Evolutionary conservation across 257 asterid species (phyloP), one percentile per base, ranked within the genome.

Genomic region (Salvia miltiorrhiza): DNA sequence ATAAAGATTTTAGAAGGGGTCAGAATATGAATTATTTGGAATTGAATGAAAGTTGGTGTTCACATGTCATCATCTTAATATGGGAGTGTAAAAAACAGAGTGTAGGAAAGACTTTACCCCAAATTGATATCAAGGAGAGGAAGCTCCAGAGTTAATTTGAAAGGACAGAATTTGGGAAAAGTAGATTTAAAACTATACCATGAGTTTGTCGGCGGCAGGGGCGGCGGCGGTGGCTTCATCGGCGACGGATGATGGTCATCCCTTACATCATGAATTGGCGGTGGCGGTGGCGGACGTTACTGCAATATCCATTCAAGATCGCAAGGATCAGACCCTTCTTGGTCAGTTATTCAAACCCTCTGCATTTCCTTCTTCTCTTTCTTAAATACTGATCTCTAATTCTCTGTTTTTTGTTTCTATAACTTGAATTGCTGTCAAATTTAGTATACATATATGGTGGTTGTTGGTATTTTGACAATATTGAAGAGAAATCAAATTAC

Each of bases 251-350:
- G 96, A 87, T 12, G 88, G 84, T 24, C 78, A 75, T 65, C 82
- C 82, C 52, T 73, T 85, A 47, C 84, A 52, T 23, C 66, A 74
- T 17, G 81, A 76, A 35, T 39, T 69, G 74, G 77, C 60, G n/a
- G 40, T 63, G 64, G 89, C 68, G 63, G 77, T 47, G 55, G 67
- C 77, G 16, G 91, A 76, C 59, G 19, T 65, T 5, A 76, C 79
- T 62, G 72, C 79, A 30, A 83, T 82, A 74, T 80, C 90, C 70
- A 59, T 82, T 73, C 95, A 81, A 71, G 93, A 90, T 65, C 88
- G 93, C 78, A 90, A 85, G 69, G 88, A 87, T 20, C 89, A 86
- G 74, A 87, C 91, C 26, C 63, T 85, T 64, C 69, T 66, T 37
- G 91, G 95, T 86, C 69, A 56, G 67, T 83, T 55, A 32, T 30